Conservation (phyloP, 2,329 filamentous ascomycete genomes). For the Fusarium robinianum region DNA sequence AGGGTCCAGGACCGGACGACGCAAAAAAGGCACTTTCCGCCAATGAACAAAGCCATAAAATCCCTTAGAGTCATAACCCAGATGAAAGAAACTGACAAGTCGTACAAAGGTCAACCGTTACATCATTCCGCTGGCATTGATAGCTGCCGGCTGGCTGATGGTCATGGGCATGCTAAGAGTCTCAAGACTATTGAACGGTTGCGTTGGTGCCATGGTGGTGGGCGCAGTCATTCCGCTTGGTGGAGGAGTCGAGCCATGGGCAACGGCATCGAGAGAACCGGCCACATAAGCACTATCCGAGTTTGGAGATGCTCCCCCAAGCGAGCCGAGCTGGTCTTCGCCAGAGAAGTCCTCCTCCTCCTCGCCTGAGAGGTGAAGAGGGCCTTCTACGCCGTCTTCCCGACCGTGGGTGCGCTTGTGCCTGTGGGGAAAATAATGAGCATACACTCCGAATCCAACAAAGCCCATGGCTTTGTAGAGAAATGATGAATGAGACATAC, state of each 20-base stretch:
- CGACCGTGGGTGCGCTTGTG: constrained; percentile 80
- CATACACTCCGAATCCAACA: too few relatives aligned
- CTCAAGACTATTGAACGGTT: constrained; percentile 61
- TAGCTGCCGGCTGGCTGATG: constrained; percentile 58
- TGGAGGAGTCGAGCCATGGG: constrained; percentile 39
- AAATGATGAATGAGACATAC: constrained; percentile 60
- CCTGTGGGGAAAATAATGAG: constrained; percentile 52
- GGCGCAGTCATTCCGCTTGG: constrained; percentile 24
- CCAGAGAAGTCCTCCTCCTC: constrained; percentile 83
- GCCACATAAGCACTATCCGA: constrained; percentile 68
- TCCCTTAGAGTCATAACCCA: constrained; percentile 37
- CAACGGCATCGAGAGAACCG: constrained; percentile 54
- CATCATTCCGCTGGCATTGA: constrained; percentile 53
- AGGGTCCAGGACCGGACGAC: constrained; percentile 26
- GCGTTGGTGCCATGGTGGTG: constrained; percentile 34
- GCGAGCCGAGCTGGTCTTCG: constrained; percentile 79
- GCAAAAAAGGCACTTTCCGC: constrained; percentile 30
- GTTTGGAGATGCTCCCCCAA: constrained; percentile 77
- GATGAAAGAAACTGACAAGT: constrained; percentile 33
- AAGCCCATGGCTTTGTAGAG: too few relatives aligned
- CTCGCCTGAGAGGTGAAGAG: constrained; percentile 73
- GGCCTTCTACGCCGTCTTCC: constrained; percentile 62
- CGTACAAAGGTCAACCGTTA: constrained; percentile 37
- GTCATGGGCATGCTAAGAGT: constrained; percentile 68
- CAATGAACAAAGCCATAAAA: constrained; percentile 35